These are phyloP conservation scores for Suhomyces choctaworum DNA, from an alignment of 1,139 yeast genomes.

Conservation along the genomic window DNA sequence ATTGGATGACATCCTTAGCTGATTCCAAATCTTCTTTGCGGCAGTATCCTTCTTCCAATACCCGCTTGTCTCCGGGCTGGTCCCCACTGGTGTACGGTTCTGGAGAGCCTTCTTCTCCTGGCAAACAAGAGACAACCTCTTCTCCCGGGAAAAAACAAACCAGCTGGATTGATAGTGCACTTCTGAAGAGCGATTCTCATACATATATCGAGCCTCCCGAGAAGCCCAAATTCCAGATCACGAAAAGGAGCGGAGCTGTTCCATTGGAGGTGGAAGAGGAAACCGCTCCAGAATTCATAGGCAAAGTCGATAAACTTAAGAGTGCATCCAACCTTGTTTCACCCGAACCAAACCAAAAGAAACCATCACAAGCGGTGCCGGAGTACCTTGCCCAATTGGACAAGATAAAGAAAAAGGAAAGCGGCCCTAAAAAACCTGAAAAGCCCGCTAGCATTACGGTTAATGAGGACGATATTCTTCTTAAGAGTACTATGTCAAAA, in stretches of 20 bases:
- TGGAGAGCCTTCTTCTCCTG: constrained; percentile 7
- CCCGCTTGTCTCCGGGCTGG: constrained; percentile 9
- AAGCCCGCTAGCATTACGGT: background rate
- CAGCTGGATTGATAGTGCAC: constrained; percentile 25
- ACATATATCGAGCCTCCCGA: constrained; percentile 15
- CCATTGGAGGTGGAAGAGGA: constrained; percentile 11
- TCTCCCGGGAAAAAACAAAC: constrained; percentile 17
- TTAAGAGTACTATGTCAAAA: constrained; percentile 17
- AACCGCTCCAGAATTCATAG: constrained; percentile 15
- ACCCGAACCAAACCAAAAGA: constrained; percentile 4
- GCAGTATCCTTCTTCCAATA: constrained; percentile 13
- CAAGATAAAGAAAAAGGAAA: constrained; percentile 10
- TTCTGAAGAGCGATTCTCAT: constrained; percentile 21
- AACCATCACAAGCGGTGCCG: constrained; percentile 4
- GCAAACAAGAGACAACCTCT: background rate
- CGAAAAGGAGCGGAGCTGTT: constrained; percentile 13
- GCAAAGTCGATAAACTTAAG: constrained; percentile 14
- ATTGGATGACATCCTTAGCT: constrained; percentile 19
- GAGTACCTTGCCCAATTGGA: constrained; percentile 15
- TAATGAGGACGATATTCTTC: constrained; percentile 15
- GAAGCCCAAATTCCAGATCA: constrained; percentile 16
- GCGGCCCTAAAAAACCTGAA: constrained; percentile 12
- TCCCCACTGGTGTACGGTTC: constrained; percentile 4
- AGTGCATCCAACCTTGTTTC: constrained; percentile 1
- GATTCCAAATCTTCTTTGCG: constrained; percentile 16